Evolutionary conservation across 176 grass and related monocot species (phyloP).

Genomic region (Zizania latifolia): DNA sequence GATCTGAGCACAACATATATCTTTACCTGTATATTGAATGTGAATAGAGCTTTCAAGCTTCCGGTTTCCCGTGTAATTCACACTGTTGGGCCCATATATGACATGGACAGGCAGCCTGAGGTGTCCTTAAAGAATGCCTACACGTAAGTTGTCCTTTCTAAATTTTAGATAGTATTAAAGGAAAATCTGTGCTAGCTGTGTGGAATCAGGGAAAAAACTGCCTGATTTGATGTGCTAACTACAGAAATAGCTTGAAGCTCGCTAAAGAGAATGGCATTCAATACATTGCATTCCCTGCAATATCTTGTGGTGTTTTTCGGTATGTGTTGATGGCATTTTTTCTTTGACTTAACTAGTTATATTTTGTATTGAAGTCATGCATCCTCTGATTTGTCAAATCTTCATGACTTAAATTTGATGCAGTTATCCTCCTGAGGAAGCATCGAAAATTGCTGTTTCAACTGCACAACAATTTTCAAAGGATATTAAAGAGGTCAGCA

Average conservation of each 20-base stretch:
- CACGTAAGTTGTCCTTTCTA: slow-evolving; percentile 31
- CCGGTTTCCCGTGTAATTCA: slow-evolving; percentile 77
- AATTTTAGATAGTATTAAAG: not conserved
- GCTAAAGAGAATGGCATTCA: slow-evolving; percentile 83
- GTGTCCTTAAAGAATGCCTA: slow-evolving; percentile 75
- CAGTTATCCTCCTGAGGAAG: slow-evolving; percentile 83
- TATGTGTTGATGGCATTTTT: slow-evolving; percentile 30
- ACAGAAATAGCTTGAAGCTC: slow-evolving; percentile 94
- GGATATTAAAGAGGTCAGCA: slow-evolving; percentile 67
- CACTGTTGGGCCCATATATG: slow-evolving; percentile 87
- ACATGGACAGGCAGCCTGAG: slow-evolving; percentile 57
- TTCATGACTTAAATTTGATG: slow-evolving; percentile 11
- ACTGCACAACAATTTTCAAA: slow-evolving; percentile 50
- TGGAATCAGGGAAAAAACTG: slow-evolving; percentile 11
- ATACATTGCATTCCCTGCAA: slow-evolving; percentile 87
- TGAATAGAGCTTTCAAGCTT: slow-evolving; percentile 70
- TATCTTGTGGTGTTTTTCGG: slow-evolving; percentile 86
- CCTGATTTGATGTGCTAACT: slow-evolving; percentile 29
- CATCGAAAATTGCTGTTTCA: slow-evolving; percentile 77
- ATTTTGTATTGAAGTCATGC: not conserved
- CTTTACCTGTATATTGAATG: slow-evolving; percentile 12
- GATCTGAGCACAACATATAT: not conserved
- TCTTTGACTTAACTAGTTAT: slow-evolving; percentile 13
- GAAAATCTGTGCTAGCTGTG: not conserved
- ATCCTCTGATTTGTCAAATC: slow-evolving; percentile 9